phyloP scores from a whole-genome alignment of 805 yeast species.

The Yarrowia sp. region DNA sequence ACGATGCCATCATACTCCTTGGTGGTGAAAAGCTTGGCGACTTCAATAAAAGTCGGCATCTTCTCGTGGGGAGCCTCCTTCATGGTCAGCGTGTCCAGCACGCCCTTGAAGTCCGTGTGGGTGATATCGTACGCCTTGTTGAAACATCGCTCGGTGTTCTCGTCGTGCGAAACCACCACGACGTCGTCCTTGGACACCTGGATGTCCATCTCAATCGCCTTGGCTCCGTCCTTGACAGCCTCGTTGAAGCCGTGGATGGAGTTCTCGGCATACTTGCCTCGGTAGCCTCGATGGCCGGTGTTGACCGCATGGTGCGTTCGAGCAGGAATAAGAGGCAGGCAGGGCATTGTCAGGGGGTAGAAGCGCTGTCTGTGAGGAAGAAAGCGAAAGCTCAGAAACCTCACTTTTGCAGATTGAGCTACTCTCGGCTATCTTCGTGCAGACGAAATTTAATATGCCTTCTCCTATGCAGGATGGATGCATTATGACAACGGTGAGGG shows the following conservation, averaged over 20 bases:
- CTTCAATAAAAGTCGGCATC: constrained; percentile 55
- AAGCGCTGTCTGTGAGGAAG: not conserved
- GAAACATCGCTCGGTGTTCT: constrained; percentile 59
- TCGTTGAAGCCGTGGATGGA: constrained; percentile 56
- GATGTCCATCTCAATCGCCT: constrained; percentile 62
- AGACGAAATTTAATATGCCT: not conserved
- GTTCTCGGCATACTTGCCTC: constrained; percentile 56
- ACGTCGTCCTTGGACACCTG: constrained; percentile 62
- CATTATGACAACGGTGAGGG: constrained; percentile 4
- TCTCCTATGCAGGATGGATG: constrained; percentile 7
- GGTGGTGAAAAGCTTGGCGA: constrained; percentile 53
- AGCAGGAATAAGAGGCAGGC: constrained; percentile 8
- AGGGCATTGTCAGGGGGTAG: not conserved
- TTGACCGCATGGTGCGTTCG: constrained; percentile 40
- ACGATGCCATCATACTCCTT: constrained; percentile 47
- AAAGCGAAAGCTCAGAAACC: too few relatives aligned
- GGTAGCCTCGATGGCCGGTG: constrained; percentile 50
- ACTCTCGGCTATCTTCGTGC: not conserved
- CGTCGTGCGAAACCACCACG: constrained; percentile 63
- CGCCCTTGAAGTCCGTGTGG: constrained; percentile 51
- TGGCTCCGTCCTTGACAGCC: constrained; percentile 57
- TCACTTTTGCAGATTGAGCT: too few relatives aligned
- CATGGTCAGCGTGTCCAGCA: constrained; percentile 52
- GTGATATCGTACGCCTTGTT: constrained; percentile 52
- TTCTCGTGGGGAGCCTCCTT: constrained; percentile 49